Conservation (phyloP, 1,139 yeast genomes). For the Magnusiomyces fungicola region DNA sequence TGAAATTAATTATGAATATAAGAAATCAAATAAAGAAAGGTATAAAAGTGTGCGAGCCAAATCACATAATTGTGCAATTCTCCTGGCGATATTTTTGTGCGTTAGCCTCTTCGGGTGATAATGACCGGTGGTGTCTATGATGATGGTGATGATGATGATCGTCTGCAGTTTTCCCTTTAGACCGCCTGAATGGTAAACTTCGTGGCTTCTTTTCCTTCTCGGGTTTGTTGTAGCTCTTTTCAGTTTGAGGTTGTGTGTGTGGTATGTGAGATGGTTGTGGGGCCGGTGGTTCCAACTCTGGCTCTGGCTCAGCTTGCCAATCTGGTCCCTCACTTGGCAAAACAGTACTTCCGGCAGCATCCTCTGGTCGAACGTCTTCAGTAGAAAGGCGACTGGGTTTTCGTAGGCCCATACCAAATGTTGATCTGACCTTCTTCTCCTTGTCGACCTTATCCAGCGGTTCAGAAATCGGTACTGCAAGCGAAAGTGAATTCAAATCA, state of each 20-base stretch:
- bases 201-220: neutral
- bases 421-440: too few relatives aligned
- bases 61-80: neutral
- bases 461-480: too few relatives aligned
- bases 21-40: neutral
- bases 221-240: neutral
- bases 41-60: neutral
- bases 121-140: neutral
- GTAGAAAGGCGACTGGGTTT: neutral
- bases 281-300: too few relatives aligned
- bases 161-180: neutral
- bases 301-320: too few relatives aligned
- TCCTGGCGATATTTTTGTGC: neutral
- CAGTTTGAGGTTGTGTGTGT: neutral
- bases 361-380: neutral
- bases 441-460: too few relatives aligned
- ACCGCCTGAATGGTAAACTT: neutral
- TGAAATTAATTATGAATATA: too few relatives aligned
- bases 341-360: neutral
- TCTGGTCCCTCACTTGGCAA: neutral
- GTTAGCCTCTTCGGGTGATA: neutral
- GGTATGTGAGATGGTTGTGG: too few relatives aligned
- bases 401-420: neutral
- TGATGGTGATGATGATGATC: neutral
- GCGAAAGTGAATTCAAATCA: too few relatives aligned